These are phyloP conservation scores for Bipolaris bicolor DNA, from an alignment of 2,329 filamentous ascomycete species.

Conservation along the genomic window DNA sequence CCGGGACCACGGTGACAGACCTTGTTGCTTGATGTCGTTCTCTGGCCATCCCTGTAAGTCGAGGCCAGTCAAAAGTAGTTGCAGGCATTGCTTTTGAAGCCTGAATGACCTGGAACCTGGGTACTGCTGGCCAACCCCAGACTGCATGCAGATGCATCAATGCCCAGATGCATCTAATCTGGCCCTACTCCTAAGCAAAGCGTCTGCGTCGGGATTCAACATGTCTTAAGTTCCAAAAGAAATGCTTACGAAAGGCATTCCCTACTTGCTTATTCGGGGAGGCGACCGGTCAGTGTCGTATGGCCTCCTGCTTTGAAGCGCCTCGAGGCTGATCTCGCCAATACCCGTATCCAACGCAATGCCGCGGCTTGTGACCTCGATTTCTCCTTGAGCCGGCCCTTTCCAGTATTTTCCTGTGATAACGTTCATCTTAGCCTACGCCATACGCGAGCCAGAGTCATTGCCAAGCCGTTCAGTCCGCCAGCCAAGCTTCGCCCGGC, in stretches of 20 bases:
- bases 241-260: background rate
- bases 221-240: background rate
- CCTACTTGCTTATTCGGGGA: background rate
- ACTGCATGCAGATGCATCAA: background rate
- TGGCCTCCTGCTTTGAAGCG: too few relatives aligned
- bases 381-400: conserved; percentile 9
- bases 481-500: conserved; percentile 16
- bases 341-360: background rate
- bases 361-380: background rate
- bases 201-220: background rate
- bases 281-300: background rate
- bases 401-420: conserved; percentile 2
- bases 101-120: background rate
- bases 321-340: background rate
- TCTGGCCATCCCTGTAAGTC: background rate
- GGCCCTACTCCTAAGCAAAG: background rate
- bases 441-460: conserved; percentile 12
- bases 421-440: conserved; percentile 9
- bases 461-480: conserved; percentile 16
- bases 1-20: background rate
- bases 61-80: background rate
- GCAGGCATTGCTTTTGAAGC: background rate
- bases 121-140: conserved; percentile 1
- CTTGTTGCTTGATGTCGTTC: background rate
- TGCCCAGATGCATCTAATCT: background rate